These are phyloP conservation scores for Westerdykella ornata DNA, from an alignment of 2,329 filamentous ascomycete species.

Conservation along the genomic window DNA sequence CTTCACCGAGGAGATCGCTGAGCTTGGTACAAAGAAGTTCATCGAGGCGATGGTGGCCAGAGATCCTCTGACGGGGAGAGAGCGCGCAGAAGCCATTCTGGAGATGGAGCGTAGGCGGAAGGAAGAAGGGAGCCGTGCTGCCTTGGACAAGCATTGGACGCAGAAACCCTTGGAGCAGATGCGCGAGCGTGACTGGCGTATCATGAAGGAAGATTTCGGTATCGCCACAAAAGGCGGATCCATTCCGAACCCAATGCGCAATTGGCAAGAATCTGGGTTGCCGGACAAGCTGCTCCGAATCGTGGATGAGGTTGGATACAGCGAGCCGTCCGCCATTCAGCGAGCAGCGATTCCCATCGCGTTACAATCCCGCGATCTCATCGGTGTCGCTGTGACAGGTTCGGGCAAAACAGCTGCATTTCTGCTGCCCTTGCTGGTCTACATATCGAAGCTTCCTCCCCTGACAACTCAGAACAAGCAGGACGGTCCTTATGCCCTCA, in stretches of 20 bases:
- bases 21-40: slow-evolving; percentile 49
- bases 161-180: slow-evolving; percentile 89
- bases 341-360: slow-evolving; percentile 93
- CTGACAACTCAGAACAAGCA: slow-evolving; percentile 82
- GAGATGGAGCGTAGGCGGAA: slow-evolving; percentile 76
- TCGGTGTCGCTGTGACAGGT: slow-evolving; percentile 94
- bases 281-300: slow-evolving; percentile 73
- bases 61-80: slow-evolving; percentile 67
- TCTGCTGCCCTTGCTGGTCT: slow-evolving; percentile 82
- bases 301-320: slow-evolving; percentile 78
- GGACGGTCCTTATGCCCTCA: slow-evolving; percentile 94
- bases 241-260: slow-evolving; percentile 94
- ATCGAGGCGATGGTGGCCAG: slow-evolving; percentile 65
- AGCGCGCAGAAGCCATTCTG: slow-evolving; percentile 71
- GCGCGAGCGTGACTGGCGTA: slow-evolving; percentile 97
- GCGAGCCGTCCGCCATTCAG: slow-evolving; percentile 86
- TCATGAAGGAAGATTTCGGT: slow-evolving; percentile 99
- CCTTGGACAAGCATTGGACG: slow-evolving; percentile 88
- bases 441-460: slow-evolving; percentile 84
- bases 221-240: slow-evolving; percentile 88
- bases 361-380: slow-evolving; percentile 86
- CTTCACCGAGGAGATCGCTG: slow-evolving; percentile 54
- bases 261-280: slow-evolving; percentile 78
- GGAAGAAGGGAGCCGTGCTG: slow-evolving; percentile 64
- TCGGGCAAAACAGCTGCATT: slow-evolving; percentile 98